Base-by-base conservation (phyloP, 768 basidiomycete genomes). In the Tylopilus rubrobrunneus region DNA sequence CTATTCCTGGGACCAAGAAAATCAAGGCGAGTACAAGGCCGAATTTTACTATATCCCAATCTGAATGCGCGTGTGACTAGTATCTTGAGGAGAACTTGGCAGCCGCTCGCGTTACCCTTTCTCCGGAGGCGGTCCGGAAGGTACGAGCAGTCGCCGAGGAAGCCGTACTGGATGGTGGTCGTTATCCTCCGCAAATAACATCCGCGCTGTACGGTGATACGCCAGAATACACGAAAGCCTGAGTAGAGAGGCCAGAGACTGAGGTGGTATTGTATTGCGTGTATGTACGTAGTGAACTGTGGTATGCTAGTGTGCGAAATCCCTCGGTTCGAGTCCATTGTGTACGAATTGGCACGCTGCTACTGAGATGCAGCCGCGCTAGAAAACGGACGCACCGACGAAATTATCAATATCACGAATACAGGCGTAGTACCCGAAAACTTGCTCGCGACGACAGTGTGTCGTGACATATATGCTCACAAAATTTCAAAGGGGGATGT, bases 1-100 rank as follows among this genome's bases (percentile, higher is more conserved):
- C 75, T 1, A 76, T 76, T 44, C 75, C 72, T 2, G 77, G 36
- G 17, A 76, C 43, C 1, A 72, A 61, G 36, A 66, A 67, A 34
- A 53, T 76, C 56, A 68, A 65, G 67, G 65, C 69, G 28, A 0
- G 60, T 56, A 11, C 19, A 23, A 28, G 11, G 8, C 4, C 14
- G 6, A 7, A 19, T 8, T 39, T 21, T 12, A 0, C 5, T n/a
- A 8, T 1, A 21, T 39, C 21, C 28, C 12, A 2, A n/a, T n/a
- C 25, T 11, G 1, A 45, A 45, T 31, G 7, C 7, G 5, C 56
- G 63, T 7, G 51, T 39, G 11, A 44, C 75, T 31, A 45, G 76
- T 73, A 74, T 44, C 69, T 81, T 7, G 62, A 75, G 21, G 79
- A 82, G 56, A 82, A 82, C 45, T 25, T 76, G 21, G 71, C 48